These are phyloP conservation scores for Komagataella pseudopastoris DNA, from an alignment of 805 yeast genomes.

Conservation along the genomic window DNA sequence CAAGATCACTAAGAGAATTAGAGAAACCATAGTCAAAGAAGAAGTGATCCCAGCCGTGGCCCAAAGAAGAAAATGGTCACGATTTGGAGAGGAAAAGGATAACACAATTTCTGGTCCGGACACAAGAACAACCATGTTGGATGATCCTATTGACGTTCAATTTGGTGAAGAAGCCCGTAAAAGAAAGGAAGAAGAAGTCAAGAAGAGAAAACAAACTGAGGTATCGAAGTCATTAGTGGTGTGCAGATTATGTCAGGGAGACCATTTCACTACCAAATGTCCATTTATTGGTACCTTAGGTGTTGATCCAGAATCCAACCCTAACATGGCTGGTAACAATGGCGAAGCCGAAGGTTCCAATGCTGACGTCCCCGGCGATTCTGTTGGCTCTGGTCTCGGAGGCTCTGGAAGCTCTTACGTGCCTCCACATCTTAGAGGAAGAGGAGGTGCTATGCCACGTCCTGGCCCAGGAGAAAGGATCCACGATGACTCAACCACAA, in stretches of 20 bases:
- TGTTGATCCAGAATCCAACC: slow-evolving; percentile 21
- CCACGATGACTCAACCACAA: slow-evolving; percentile 67
- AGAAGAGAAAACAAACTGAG: slow-evolving; percentile 21
- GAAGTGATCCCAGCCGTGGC: slow-evolving; percentile 79
- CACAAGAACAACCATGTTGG: slow-evolving; percentile 74
- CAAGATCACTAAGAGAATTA: slow-evolving; percentile 76
- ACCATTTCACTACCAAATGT: slow-evolving; percentile 89
- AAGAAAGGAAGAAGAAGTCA: slow-evolving; percentile 22
- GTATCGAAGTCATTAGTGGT: slow-evolving; percentile 15
- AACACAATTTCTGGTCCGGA: slow-evolving; percentile 76
- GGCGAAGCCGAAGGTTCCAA: slow-evolving; percentile 11
- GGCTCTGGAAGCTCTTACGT: slow-evolving; percentile 29
- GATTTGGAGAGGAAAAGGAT: slow-evolving; percentile 70
- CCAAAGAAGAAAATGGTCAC: slow-evolving; percentile 75
- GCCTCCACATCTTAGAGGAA: slow-evolving; percentile 45
- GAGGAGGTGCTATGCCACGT: slow-evolving; percentile 21
- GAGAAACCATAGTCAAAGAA: slow-evolving; percentile 64
- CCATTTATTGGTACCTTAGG: slow-evolving; percentile 87
- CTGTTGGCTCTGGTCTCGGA: slow-evolving; percentile 13
- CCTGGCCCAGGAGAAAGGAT: slow-evolving; percentile 36
- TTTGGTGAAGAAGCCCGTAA: slow-evolving; percentile 35
- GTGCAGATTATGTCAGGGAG: slow-evolving; percentile 91
- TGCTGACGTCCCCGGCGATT: slow-evolving; percentile 7
- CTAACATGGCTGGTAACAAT: slow-evolving; percentile 2
- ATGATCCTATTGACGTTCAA: slow-evolving; percentile 73